Evolutionary conservation across 2,329 filamentous ascomycete species (phyloP), one percentile per base, ranked within the genome.

Genomic region (Hansfordia pulvinata): DNA sequence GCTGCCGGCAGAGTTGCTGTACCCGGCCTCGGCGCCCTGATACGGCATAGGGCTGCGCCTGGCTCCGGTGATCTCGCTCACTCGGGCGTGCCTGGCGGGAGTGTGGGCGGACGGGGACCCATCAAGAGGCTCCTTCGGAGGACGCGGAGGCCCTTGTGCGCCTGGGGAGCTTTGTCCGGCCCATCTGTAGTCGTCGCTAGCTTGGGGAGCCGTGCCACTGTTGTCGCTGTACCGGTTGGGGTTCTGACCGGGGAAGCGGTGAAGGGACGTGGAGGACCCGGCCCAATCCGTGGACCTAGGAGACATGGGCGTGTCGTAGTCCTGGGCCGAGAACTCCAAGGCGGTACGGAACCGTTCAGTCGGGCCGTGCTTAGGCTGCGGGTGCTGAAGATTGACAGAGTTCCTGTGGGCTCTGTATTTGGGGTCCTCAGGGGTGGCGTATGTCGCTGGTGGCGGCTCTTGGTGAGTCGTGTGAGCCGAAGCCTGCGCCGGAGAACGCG

Each of bases 401-500:
- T 86, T 82, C 39, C 81, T 75, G 47, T 86, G 78, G 30, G 78
- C 79, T 49, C 79, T 76, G 50, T 86, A 86, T 50, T 86, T 86
- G 24, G 80, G 78, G 38, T 85, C 77, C 41, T 70, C 76, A 17
- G 59, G 57, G 4, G 63, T 64, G 42, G 67, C 62, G 31, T 68
- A 68, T 3, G 64, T 59, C 21, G 66, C 59, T 5, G 69, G 55
- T 4, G 64, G 61, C 0, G 59, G 60, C 3, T 56, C 52, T 17
- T 60, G 42, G 8, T 41, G 33, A 46, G 28, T 12, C 37, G 42
- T 23, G 10, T 47, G 39, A 29, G 28, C 8, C 12, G 36, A 36
- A 19, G 18, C 22, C 23, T 30, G 35, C 13, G 20, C n/a, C 14
- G 41, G 35, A n/a, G n/a, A n/a, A n/a, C n/a, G n/a, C n/a, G n/a